These are phyloP conservation scores for Paratinospora sagittata DNA, from an alignment of 164 flowering plant species.

Conservation along the genomic window DNA sequence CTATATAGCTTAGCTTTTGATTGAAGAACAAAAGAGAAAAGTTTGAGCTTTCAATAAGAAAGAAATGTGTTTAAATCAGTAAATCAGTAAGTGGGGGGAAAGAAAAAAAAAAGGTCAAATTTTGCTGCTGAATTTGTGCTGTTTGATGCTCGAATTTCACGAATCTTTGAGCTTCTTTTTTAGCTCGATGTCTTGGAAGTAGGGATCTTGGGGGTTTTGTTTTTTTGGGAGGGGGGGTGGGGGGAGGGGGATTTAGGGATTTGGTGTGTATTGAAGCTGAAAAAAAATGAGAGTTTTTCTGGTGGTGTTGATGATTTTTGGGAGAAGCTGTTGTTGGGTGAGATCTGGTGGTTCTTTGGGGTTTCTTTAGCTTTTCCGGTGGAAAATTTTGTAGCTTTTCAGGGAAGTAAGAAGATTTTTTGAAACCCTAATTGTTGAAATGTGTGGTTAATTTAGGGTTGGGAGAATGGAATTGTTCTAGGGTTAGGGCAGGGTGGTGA, in stretches of 20 bases:
- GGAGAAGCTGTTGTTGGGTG: constrained; percentile 1
- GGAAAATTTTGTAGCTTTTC: neutral
- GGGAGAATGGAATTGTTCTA: constrained; percentile 10
- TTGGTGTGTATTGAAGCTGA: too few species aligned
- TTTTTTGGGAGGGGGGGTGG: neutral
- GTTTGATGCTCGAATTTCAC: neutral
- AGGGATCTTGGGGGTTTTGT: constrained; percentile 1
- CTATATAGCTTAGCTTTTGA: too few species aligned
- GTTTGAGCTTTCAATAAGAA: too few species aligned
- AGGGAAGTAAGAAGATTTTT: neutral
- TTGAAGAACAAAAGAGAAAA: too few species aligned
- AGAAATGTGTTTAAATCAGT: too few species aligned
- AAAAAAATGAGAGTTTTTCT: neutral
- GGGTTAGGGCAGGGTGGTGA: constrained; percentile 24
- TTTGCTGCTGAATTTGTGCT: neutral
- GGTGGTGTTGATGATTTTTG: neutral
- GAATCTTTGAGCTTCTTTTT: too few species aligned
- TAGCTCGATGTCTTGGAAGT: neutral
- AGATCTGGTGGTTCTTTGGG: constrained; percentile 8
- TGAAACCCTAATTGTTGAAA: neutral
- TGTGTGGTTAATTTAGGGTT: neutral
- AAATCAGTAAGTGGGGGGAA: too few species aligned
- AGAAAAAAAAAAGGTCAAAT: too few species aligned
- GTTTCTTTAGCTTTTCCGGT: neutral
- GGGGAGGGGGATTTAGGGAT: neutral